These are phyloP conservation scores for Cordyceps cateniannulata DNA, from an alignment of 2,329 filamentous ascomycete genomes.

Conservation along the genomic window DNA sequence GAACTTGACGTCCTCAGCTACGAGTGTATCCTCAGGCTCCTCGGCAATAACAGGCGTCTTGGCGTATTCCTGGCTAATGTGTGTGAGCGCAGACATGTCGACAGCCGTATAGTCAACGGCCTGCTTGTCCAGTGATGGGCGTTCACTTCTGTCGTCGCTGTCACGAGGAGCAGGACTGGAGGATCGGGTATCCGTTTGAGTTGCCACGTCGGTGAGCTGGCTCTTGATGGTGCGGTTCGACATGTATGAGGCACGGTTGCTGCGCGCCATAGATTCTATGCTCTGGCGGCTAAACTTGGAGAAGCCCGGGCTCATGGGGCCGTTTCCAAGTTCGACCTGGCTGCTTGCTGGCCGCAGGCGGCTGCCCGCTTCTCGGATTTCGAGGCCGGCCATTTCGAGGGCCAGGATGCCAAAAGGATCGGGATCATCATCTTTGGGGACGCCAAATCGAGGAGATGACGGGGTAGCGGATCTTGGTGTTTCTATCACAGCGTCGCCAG, in stretches of 20 bases:
- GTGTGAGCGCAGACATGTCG: constrained; percentile 44
- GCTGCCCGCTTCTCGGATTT: constrained; percentile 83
- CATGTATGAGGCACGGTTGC: constrained; percentile 69
- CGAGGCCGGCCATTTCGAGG: constrained; percentile 81
- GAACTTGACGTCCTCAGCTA: neutral
- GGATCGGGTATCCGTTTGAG: constrained; percentile 52
- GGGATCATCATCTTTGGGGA: constrained; percentile 73
- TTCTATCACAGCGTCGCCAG: constrained; percentile 62
- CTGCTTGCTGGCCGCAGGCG: constrained; percentile 63
- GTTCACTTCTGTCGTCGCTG: constrained; percentile 41
- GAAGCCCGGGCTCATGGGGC: constrained; percentile 66
- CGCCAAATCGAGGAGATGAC: constrained; percentile 56
- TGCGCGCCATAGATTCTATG: constrained; percentile 56
- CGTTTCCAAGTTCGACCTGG: constrained; percentile 75
- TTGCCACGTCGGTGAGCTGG: constrained; percentile 63
- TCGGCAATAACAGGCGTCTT: constrained; percentile 3
- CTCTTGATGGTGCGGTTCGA: constrained; percentile 62
- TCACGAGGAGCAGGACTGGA: constrained; percentile 49
- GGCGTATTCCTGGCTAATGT: constrained; percentile 31
- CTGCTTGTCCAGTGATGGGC: constrained; percentile 25
- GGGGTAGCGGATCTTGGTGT: constrained; percentile 32
- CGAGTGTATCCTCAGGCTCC: constrained; percentile 15
- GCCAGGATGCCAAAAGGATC: constrained; percentile 90
- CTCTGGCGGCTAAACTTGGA: constrained; percentile 58
- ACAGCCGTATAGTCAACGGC: constrained; percentile 55